Conservation (phyloP, 345 rosid genomes). For the Brassica rapa region DNA sequence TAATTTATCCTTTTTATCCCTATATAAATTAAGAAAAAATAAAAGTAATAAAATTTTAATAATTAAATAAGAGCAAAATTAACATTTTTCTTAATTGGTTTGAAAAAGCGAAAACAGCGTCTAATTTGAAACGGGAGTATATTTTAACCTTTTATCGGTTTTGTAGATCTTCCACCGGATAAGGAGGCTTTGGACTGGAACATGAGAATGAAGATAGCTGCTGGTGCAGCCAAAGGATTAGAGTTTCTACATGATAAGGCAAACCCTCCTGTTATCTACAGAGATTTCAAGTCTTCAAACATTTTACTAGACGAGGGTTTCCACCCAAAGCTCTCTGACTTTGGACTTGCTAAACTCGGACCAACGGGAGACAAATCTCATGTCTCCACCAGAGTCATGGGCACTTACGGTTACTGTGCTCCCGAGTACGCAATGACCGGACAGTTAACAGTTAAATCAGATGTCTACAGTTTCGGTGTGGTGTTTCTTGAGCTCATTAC, state of each 20-base stretch:
- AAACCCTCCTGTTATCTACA: constrained; percentile 91
- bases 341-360: constrained; percentile 97
- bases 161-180: constrained; percentile 62
- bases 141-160: too few species aligned
- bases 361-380: constrained; percentile 98
- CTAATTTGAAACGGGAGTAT: too few species aligned
- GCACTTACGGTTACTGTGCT: constrained; percentile 98
- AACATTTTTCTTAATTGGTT: too few species aligned
- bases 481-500: constrained; percentile 93
- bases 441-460: constrained; percentile 91
- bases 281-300: constrained; percentile 97
- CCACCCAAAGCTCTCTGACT: constrained; percentile 94
- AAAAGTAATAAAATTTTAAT: too few species aligned
- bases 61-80: too few species aligned
- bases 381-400: constrained; percentile 99
- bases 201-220: constrained; percentile 96
- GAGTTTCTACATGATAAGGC: constrained; percentile 94
- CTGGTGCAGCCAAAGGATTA: constrained; percentile 96
- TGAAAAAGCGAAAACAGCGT: too few species aligned
- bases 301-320: constrained; percentile 88
- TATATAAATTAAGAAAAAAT: too few species aligned
- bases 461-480: constrained; percentile 94
- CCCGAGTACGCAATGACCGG: constrained; percentile 99
- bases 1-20: too few species aligned
- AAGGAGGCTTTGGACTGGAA: constrained; percentile 96